Evolutionary conservation across 2,329 filamentous ascomycete species (phyloP), one percentile per base, ranked within the genome.

Genomic region (Paecilomyces fulvus): DNA sequence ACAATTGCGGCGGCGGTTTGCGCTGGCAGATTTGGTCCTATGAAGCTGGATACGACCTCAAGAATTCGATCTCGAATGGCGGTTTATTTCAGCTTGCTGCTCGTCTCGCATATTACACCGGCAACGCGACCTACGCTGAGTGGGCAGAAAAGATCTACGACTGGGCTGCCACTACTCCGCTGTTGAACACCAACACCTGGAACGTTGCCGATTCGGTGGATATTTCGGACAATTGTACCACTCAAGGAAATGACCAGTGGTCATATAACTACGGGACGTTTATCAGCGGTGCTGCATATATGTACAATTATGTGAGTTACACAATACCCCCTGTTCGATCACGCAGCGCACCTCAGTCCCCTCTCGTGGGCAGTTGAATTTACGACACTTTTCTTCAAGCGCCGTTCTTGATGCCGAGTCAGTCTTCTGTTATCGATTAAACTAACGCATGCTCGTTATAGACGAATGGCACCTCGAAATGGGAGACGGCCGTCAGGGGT

Each of bases 11-110:
- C 55, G 90, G 90, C 57, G 90, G 90, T 12, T 73, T 95, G 63
- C 83, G 87, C 60, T 95, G 91, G 91, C 90, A 95, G 74, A 88
- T 95, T 59, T 92, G 87, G 74, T 79, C 83, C 11, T 89, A 86
- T 74, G 90, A 91, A 74, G 82, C 79, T 56, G 89, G 89, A 5
- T 84, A 78, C 63, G 71, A 74, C 55, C 83, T 81, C 64, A 83
- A 83, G 61, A 84, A 84, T 61, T 76, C 78, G 21, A 79, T 84
- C 59, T 80, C 79, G 9, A 83, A 83, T 59, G 81, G 81, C 2
- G 80, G 76, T 30, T 77, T 83, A 57, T 83, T 83, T 68, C 79
- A 83, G 60, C 74, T 84, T 10, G 77, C 78, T 2, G 79, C 89
- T 6, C 84, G 90, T 14, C 79, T 95, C 4, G 87, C 88, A 0